Evolutionary conservation across 2,329 filamentous ascomycete species (phyloP), one percentile per base, ranked within the genome.

Genomic region (Tolypocladium endophyticum): DNA sequence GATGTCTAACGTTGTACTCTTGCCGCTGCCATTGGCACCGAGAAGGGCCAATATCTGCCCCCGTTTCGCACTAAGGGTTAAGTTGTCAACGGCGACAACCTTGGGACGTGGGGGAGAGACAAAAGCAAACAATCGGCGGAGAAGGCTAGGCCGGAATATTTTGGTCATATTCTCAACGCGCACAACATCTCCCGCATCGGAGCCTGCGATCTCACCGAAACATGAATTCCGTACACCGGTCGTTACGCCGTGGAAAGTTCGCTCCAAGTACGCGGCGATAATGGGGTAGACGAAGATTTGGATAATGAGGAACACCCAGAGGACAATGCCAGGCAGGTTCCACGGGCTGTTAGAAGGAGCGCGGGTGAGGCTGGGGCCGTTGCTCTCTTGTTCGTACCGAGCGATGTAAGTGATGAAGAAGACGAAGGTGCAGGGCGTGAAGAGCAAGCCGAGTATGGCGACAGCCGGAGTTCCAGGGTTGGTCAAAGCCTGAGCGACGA

Each of bases 11-110:
- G 92, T 96, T 0, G 92, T 96, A 58, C 87, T 92, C 72, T 97
- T 97, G 36, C 92, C 92, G 65, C 87, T 91, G 25, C 92, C 92
- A 69, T 97, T 97, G 8, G 92, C 90, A 43, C 92, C 92, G 0
- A 97, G 81, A 0, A 97, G 78, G 1, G 92, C 89, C 69, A 95
- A 82, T 58, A 97, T 96, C 66, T 96, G 87, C 0, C 92, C 92
- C 63, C 86, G 84, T 4, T 83, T 80, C 3, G 90, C 89, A n/a
- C 82, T 81, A 55, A 97, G 77, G 55, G 81, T 87, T 41, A 97
- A 76, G 47, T 86, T 78, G 61, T 91, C 81, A 43, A 97, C 92
- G 3, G 92, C 92, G 23, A 87, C 73, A 0, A 96, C 90, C 43
- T 87, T 81, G 4, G 62, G 58, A 2, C 78, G 74, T 7, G 50